Percentiles rank a stretch among this genome's conserved stretches.
Conservation (phyloP, 805 yeast species). For the Metschnikowia kunwiensis region DNA sequence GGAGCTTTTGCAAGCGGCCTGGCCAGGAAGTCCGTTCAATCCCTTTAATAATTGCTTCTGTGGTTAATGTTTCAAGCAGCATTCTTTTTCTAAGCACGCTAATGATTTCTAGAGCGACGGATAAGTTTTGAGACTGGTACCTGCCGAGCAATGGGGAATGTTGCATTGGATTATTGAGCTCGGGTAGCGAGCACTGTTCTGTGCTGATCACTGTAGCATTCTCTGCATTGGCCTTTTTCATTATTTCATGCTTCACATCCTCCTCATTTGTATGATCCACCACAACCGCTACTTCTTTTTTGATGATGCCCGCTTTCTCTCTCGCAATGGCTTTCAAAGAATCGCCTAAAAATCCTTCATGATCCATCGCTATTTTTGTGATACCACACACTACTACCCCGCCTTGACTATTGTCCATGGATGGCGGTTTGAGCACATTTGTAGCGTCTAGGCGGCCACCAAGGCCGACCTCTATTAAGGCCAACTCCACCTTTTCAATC, state of each 20-base stretch:
- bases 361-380: conserved; percentile 85
- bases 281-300: conserved; percentile 56
- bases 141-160: conserved; percentile 62
- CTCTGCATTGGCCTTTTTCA: conserved; percentile 30
- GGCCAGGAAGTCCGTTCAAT: conserved; percentile 69
- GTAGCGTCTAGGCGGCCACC: conserved; percentile 93
- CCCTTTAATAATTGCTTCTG: conserved; percentile 46
- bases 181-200: conserved; percentile 12
- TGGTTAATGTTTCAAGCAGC: conserved; percentile 28
- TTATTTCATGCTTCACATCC: conserved; percentile 49
- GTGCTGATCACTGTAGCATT: conserved; percentile 29
- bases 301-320: conserved; percentile 87
- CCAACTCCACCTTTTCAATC: conserved; percentile 57
- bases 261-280: conserved; percentile 19
- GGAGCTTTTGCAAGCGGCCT: conserved; percentile 66
- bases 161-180: conserved; percentile 27
- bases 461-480: conserved; percentile 89
- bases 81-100: conserved; percentile 29
- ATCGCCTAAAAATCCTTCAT: conserved; percentile 70
- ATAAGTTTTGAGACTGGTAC: conserved; percentile 68
- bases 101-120: conserved; percentile 61
- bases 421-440: conserved; percentile 49
- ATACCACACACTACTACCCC: conserved; percentile 67
- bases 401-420: conserved; percentile 1
- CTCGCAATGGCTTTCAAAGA: conserved; percentile 62